Percentiles rank a stretch among this genome's conserved stretches.
Conservation (phyloP, 176 grass and related monocot species). For the Ampelocalamus luodianensis region DNA sequence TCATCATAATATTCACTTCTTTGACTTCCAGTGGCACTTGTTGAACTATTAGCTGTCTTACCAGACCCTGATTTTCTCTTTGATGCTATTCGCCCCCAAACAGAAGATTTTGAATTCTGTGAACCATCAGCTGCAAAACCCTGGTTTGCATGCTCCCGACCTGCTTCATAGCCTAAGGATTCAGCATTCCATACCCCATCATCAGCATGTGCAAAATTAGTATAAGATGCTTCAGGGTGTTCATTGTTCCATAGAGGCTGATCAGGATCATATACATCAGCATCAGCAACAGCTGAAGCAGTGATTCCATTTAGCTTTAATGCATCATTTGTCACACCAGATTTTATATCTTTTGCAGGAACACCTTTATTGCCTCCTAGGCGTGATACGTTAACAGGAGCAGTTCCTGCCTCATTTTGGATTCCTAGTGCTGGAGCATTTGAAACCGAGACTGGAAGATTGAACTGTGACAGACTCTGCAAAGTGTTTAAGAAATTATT, state of each 20-base stretch:
- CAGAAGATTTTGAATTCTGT: constrained; percentile 63
- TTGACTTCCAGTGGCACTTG: constrained; percentile 45
- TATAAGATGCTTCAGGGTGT: constrained; percentile 57
- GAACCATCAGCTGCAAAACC: constrained; percentile 44
- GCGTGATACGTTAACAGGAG: constrained; percentile 52
- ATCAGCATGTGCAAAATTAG: constrained; percentile 55
- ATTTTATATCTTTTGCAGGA: constrained; percentile 64
- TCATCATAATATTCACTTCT: constrained; percentile 51
- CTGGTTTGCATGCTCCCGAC: constrained; percentile 46
- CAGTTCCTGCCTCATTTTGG: constrained; percentile 62
- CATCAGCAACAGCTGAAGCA: constrained; percentile 58
- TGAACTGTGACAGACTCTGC: constrained; percentile 90
- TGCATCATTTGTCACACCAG: constrained; percentile 59
- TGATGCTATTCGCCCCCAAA: constrained; percentile 77
- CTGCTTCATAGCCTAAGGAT: constrained; percentile 52
- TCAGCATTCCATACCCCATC: constrained; percentile 60
- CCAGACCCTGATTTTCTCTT: constrained; percentile 49
- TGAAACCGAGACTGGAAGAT: constrained; percentile 76
- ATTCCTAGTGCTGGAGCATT: constrained; percentile 59
- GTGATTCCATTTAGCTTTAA: constrained; percentile 63
- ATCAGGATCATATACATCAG: constrained; percentile 99
- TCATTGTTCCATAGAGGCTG: constrained; percentile 93
- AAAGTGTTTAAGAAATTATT: constrained; percentile 49
- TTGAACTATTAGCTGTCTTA: constrained; percentile 52
- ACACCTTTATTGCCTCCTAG: constrained; percentile 50